A percentile compares a stretch with the other conserved stretches of the same genome.
Conservation (phyloP, 208 protist genomes). For the Porcisia hertigi region DNA sequence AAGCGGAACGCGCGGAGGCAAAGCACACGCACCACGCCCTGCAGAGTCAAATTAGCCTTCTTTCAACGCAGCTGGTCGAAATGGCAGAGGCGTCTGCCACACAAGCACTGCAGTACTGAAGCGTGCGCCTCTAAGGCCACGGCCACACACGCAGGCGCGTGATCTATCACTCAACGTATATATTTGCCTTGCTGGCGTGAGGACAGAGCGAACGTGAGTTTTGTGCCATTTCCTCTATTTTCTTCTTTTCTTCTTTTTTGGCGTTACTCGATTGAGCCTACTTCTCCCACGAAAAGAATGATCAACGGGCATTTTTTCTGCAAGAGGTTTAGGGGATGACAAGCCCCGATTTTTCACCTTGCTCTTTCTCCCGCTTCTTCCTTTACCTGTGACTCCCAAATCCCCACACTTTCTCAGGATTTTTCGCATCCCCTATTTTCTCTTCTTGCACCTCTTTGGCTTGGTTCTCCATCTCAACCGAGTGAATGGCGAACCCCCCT, state of each 20-base stretch:
- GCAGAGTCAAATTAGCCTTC: constrained; percentile 66
- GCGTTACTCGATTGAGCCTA: no score
- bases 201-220: neutral
- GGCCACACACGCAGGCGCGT: neutral
- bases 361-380: no score
- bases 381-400: no score
- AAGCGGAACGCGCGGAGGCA: constrained; percentile 43
- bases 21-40: constrained; percentile 54
- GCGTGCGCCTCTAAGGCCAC: neutral
- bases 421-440: no score
- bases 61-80: constrained; percentile 70
- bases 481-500: neutral
- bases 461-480: no score
- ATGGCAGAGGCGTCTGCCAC: constrained; percentile 12
- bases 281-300: no score
- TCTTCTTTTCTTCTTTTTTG: neutral
- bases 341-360: no score
- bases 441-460: no score
- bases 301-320: no score
- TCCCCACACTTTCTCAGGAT: no score
- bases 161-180: neutral
- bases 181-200: neutral
- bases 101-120: neutral
- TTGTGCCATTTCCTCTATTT: neutral
- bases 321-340: no score